These are phyloP conservation scores for Leccinum angustisporum DNA, from an alignment of 1,284 basidiomycete genomes.

Conservation along the genomic window DNA sequence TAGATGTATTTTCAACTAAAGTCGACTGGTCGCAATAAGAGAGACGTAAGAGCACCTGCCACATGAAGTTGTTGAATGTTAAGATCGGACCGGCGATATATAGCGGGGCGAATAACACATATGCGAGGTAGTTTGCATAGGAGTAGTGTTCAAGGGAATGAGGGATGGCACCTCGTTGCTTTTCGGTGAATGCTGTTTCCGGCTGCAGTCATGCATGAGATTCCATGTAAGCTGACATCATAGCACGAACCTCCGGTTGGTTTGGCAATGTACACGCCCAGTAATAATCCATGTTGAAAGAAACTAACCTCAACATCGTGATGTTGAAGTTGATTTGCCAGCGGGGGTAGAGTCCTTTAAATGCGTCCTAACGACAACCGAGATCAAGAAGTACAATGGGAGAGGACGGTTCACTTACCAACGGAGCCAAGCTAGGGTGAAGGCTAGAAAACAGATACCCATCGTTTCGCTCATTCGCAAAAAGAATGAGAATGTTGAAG, in stretches of 20 bases:
- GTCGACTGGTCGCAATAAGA: neutral
- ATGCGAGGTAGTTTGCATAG: conserved; percentile 65
- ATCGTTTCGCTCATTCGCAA: conserved; percentile 74
- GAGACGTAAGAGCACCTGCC: conserved; percentile 65
- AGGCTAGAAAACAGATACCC: conserved; percentile 75
- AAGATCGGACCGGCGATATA: conserved; percentile 98
- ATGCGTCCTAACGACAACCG: conserved; percentile 57
- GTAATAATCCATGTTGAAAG: conserved; percentile 90
- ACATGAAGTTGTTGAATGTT: conserved; percentile 93
- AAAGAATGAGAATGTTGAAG: conserved; percentile 76
- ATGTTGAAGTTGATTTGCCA: conserved; percentile 98
- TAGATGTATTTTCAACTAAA: conserved; percentile 29
- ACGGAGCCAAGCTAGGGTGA: conserved; percentile 50
- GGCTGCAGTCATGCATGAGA: conserved; percentile 27
- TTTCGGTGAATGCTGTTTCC: conserved; percentile 45
- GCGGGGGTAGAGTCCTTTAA: conserved; percentile 72
- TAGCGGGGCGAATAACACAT: conserved; percentile 87
- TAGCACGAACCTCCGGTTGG: conserved; percentile 43
- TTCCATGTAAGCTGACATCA: neutral
- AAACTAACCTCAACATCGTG: conserved; percentile 92
- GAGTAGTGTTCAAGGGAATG: conserved; percentile 53
- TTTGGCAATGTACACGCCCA: conserved; percentile 63
- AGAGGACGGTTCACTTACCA: conserved; percentile 47
- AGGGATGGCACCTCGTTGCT: conserved; percentile 52
- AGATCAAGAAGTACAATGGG: neutral